A percentile compares a stretch with the other conserved stretches of the same genome.
Evolutionary conservation across 2,329 filamentous ascomycete genomes (phyloP).

Genomic region (Ceratocystis harringtonii): DNA sequence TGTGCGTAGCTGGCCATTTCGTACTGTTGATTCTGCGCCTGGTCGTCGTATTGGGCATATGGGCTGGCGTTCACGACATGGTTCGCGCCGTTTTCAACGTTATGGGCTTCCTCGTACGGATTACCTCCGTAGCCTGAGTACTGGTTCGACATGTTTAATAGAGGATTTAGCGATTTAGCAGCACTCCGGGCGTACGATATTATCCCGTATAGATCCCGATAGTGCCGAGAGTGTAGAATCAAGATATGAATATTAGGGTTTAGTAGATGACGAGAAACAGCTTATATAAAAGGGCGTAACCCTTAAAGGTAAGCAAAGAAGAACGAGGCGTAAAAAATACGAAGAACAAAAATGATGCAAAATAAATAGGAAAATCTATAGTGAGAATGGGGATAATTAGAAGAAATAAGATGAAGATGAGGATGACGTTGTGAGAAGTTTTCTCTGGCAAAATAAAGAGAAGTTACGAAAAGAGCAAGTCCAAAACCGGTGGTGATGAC

Average conservation of each 20-base stretch:
- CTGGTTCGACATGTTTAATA: constrained; percentile 21
- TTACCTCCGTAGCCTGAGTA: constrained; percentile 49
- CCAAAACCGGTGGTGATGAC: not conserved
- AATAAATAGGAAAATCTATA: not conserved
- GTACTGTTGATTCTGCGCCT: constrained; percentile 25
- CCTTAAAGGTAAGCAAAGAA: not conserved
- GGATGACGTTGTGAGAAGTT: not conserved
- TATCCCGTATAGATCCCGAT: not conserved
- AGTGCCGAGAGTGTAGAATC: not conserved
- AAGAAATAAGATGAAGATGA: not conserved
- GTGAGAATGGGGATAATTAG: not conserved
- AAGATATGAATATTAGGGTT: constrained; percentile 1
- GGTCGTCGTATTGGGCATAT: constrained; percentile 19
- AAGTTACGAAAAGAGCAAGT: not conserved
- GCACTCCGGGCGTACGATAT: too few species aligned
- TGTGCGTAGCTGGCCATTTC: constrained; percentile 40
- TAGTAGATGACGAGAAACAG: not conserved
- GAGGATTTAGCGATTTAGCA: not conserved
- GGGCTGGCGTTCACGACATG: not conserved
- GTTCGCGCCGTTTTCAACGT: constrained; percentile 25
- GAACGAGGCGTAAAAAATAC: not conserved
- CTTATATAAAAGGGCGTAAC: not conserved
- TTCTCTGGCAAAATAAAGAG: not conserved
- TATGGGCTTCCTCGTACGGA: constrained; percentile 43
- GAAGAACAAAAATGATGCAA: not conserved